Evolutionary conservation across 2,329 filamentous ascomycete species (phyloP).

Genomic region (Podosphaera xanthii): DNA sequence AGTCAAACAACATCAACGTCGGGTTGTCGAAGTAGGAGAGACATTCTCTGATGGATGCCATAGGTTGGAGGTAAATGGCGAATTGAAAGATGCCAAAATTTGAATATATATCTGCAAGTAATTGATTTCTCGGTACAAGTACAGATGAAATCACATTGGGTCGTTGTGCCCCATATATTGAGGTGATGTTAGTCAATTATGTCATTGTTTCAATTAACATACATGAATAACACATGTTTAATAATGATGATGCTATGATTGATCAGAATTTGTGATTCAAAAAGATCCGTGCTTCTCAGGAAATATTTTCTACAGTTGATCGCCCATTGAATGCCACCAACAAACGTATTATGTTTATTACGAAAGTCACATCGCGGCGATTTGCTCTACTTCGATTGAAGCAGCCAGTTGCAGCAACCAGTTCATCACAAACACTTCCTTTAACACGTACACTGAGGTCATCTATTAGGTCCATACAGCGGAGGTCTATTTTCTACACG

Average conservation of each 20-base stretch:
- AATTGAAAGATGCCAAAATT: no score
- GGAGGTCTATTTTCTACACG: conserved; percentile 67
- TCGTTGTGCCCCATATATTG: no score
- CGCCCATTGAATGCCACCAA: background rate
- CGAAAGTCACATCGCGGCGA: conserved; percentile 14
- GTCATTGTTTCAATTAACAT: no score
- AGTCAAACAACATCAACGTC: no score
- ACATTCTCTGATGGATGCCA: no score
- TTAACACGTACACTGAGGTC: conserved; percentile 8
- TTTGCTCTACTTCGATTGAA: conserved; percentile 16
- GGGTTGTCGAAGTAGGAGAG: no score
- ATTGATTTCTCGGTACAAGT: no score
- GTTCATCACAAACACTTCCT: conserved; percentile 10
- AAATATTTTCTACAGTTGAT: background rate
- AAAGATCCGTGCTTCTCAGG: background rate
- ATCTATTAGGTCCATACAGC: conserved; percentile 17
- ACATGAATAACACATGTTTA: conserved; percentile 9
- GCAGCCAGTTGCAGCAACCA: conserved; percentile 9
- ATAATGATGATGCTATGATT: background rate
- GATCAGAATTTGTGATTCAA: background rate
- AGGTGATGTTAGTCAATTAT: no score
- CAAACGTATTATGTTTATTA: conserved; percentile 10
- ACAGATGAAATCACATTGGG: no score
- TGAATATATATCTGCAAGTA: no score
- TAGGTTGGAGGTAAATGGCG: no score